Conservation (phyloP, 2,329 filamentous ascomycete genomes). For the Alternaria sp. region DNA sequence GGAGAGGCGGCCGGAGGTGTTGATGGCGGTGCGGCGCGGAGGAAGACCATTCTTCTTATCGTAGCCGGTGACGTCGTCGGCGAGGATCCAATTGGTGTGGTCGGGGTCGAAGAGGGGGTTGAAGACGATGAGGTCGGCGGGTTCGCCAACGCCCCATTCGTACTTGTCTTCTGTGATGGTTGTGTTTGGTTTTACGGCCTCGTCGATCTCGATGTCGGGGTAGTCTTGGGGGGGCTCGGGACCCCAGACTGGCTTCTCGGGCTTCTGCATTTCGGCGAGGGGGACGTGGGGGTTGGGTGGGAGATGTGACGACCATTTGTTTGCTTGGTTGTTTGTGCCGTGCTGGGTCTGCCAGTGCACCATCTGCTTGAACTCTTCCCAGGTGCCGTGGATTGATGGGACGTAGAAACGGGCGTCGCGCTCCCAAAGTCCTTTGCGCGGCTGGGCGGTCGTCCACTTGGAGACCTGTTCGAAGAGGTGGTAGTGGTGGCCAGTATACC, state of each 20-base stretch:
- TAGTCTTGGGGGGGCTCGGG: constrained; percentile 52
- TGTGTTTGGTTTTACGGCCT: constrained; percentile 60
- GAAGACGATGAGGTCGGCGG: constrained; percentile 77
- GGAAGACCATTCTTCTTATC: constrained; percentile 60
- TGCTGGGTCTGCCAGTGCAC: constrained; percentile 67
- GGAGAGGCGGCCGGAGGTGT: constrained; percentile 73
- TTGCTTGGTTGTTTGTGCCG: constrained; percentile 55
- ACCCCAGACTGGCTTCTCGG: constrained; percentile 59
- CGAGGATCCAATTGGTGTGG: constrained; percentile 75
- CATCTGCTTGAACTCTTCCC: constrained; percentile 73
- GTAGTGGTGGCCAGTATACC: constrained; percentile 89
- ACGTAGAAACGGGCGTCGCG: constrained; percentile 79
- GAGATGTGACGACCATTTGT: constrained; percentile 51
- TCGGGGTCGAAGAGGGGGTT: constrained; percentile 78
- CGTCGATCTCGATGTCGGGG: constrained; percentile 59
- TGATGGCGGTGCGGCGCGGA: constrained; percentile 73
- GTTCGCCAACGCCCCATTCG: constrained; percentile 72
- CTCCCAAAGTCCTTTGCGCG: constrained; percentile 77
- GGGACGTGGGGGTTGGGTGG: constrained; percentile 53
- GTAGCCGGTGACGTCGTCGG: constrained; percentile 74
- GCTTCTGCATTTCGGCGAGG: constrained; percentile 45
- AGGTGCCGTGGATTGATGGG: constrained; percentile 70
- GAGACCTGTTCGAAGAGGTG: constrained; percentile 74
- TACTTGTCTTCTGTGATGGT: constrained; percentile 63
- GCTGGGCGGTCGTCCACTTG: constrained; percentile 71